Evolutionary conservation across 371 early-diverging fungal species (phyloP).

Genomic region (Conidiobolus incongruus): DNA sequence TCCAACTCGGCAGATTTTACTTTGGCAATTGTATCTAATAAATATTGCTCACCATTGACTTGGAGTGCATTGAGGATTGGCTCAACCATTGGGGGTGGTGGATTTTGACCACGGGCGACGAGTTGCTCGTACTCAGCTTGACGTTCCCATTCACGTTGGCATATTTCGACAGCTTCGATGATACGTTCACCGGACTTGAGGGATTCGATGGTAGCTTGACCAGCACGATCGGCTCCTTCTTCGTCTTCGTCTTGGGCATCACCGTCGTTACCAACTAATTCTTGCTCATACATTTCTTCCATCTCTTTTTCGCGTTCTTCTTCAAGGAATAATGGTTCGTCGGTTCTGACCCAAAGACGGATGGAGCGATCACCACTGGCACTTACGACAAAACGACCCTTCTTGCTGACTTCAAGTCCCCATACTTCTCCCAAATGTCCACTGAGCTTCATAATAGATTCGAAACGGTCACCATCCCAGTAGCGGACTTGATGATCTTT

Average conservation of each 20-base stretch:
- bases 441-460: conserved; percentile 74
- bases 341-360: conserved; percentile 83
- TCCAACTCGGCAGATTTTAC: conserved; percentile 68
- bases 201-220: conserved; percentile 67
- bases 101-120: conserved; percentile 20
- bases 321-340: conserved; percentile 82
- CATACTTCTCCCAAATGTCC: conserved; percentile 86
- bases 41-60: conserved; percentile 54
- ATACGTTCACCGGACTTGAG: conserved; percentile 82
- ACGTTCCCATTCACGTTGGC: conserved; percentile 53
- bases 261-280: conserved; percentile 39
- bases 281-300: conserved; percentile 67
- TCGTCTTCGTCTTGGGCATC: conserved; percentile 22
- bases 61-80: conserved; percentile 47
- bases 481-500: conserved; percentile 83
- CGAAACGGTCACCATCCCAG: conserved; percentile 92
- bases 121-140: conserved; percentile 13
- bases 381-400: conserved; percentile 65
- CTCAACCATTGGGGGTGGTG: conserved; percentile 32
- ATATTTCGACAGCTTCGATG: conserved; percentile 73
- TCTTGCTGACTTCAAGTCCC: conserved; percentile 68
- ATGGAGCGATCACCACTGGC: conserved; percentile 81
- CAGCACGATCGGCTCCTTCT: conserved; percentile 28
- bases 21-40: conserved; percentile 44
- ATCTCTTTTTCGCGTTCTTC: conserved; percentile 90